Evolutionary conservation across 176 grass and related monocot species (phyloP), one percentile per base, ranked within the genome.

Genomic region (Lolium perenne): DNA sequence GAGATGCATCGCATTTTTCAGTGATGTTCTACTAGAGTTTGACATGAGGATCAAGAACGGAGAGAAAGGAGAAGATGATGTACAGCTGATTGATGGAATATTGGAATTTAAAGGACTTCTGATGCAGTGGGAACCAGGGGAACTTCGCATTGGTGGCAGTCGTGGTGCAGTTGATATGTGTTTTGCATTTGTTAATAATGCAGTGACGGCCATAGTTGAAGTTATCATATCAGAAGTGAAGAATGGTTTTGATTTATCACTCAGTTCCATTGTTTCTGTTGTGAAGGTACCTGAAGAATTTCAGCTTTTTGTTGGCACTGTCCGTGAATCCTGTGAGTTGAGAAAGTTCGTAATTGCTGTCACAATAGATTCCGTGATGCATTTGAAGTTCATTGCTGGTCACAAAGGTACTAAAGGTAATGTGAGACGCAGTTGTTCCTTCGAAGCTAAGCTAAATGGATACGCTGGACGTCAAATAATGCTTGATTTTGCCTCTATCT

Each of bases 21-120:
- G 62, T 29, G 26, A 66, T 49, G 47, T 75, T 51, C 13, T 75
- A 3, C 13, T 75, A 25, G 72, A 53, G 72, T 75, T 75, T 50
- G 72, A 75, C 72, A n/a, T n/a, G n/a, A n/a, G n/a, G n/a, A n/a
- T n/a, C n/a, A n/a, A n/a, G n/a, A n/a, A n/a, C n/a, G n/a, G 71
- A 16, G 45, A 49, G 20, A 15, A 0, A 11, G 71, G n/a, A 17
- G 47, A 50, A 16, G 71, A 74, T 14, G 11, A 49, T 49, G 10
- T 49, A 7, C 29, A 40, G 18, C 7, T 71, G 16, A 74, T 51
- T 0, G 71, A 74, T 15, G 71, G 71, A 15, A 7, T 65, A 26
- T 29, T 10, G 10, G 21, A 25, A 22, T 1, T 74, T 15, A 4
- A 13, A 32, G 23, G 25, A 65, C 4, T 65, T 11, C 0, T 14